Evolutionary conservation across 768 basidiomycete species (phyloP), one percentile per base, ranked within the genome.

Genomic region (Psilocybe azurescens): DNA sequence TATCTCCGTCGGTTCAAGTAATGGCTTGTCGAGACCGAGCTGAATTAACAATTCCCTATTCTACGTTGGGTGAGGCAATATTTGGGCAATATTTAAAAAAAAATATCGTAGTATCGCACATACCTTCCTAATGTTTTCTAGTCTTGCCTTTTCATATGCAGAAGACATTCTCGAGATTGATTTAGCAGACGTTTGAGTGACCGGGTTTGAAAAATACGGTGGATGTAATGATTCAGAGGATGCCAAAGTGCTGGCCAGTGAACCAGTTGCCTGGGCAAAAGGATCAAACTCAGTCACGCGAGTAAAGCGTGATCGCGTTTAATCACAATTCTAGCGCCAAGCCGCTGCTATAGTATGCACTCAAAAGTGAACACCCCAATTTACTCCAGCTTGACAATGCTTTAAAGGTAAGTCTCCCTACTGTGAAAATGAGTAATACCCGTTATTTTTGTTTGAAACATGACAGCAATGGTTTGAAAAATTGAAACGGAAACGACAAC

Each of bases 1-100:
- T 52, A 74, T 79, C 60, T 83, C 83, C 61, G 77, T 81, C 0
- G 84, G 83, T 62, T 85, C 86, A 20, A 80, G 74, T 1, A 73
- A 56, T 24, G 85, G 84, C 56, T 77, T 79, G 53, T 81, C 79
- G 1, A 90, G 72, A 0, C 78, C 83, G 7, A 88, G 69, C 0
- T 61, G 55, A 9, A 68, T 69, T 44, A 90, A 71, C 3, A 87
- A 49, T 30, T 61, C 76, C 61, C 63, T 75, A 66, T 89, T 89
- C 73, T 80, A 58, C 4, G 20, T 13, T 30, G 30, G 20, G 38
- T 5, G 24, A 29, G 28, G n/a, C 24, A 24, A 24, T 24, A 24
- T 24, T 24, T 24, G 24, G n/a, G 16, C 24, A 16, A 5, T 30
- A 11, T 18, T 18, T 20, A 28, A 10, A 39, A 9, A 9, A 73